Base-by-base conservation (phyloP, 306 rosid genomes). In the Prinsepia uniflora region DNA sequence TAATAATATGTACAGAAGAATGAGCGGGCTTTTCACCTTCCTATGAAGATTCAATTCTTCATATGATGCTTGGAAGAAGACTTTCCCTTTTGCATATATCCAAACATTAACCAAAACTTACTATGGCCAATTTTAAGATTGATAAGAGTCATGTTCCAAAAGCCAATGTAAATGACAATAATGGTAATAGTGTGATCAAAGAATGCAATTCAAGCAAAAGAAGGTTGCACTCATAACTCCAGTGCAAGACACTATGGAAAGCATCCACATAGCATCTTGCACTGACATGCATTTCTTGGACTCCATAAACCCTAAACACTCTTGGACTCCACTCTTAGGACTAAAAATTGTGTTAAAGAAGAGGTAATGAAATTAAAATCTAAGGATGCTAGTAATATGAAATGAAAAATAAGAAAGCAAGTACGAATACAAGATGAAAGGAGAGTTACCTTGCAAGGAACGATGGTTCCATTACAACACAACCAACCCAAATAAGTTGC, bases 381-480 rank as follows among this genome's bases (percentile, higher is more conserved):
- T 44, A 43, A 44, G 19, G 19, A 15, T 43, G 64, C 34, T 6
- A 18, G 50, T 19, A 42, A 18, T 24, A 44, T 43, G 34, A 36
- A 60, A 48, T 17, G 75, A 73, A 46, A 15, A 56, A 44, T 1
- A 22, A 41, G 60, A 58, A 36, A 19, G 73, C 22, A 54, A 57
- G 14, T 22, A 55, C 48, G 52, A 43, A 45, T 47, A 52, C 24
- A 36, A 43, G 50, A 67, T 40, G 72, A 50, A 63, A 49, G 44
- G 40, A 76, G 68, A 71, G 70, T 70, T 67, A 65, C 71, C 83
- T 67, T 70, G 59, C 7, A 42, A 60, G 68, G 85, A 73, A 66
- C 67, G 65, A 66, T 46, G 65, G 81, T 47, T 65, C 60, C 68
- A 47, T 67, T 53, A 72, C 75, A 81, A 79, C 55, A 48, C 73